These are phyloP conservation scores for Ceratobasidium sp. DNA, from an alignment of 1,284 basidiomycete species.

Conservation along the genomic window DNA sequence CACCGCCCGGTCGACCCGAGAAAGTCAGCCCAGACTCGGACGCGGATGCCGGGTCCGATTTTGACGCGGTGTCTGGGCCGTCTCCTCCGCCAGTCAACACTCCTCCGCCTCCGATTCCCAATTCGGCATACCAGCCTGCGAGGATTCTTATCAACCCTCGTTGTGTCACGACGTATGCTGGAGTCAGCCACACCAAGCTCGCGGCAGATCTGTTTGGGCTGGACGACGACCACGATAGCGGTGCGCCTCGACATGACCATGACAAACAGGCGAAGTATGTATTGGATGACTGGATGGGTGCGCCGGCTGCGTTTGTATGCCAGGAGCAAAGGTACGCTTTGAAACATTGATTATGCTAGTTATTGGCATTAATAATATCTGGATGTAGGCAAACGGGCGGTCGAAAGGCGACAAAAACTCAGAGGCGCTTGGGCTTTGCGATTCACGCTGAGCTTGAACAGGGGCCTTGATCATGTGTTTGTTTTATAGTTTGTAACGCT, in stretches of 20 bases:
- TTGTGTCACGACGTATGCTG: constrained; percentile 96
- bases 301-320: constrained; percentile 95
- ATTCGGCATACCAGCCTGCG: constrained; percentile 87
- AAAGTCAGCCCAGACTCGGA: constrained; percentile 67
- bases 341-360: constrained; percentile 10
- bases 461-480: neutral
- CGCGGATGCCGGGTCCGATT: constrained; percentile 87
- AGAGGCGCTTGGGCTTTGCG: constrained; percentile 87
- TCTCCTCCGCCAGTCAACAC: constrained; percentile 57
- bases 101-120: constrained; percentile 67
- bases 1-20: constrained; percentile 45
- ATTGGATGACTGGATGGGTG: constrained; percentile 92
- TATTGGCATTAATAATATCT: neutral
- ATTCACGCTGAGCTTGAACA: constrained; percentile 77
- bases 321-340: constrained; percentile 85
- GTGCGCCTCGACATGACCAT: constrained; percentile 53
- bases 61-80: constrained; percentile 84
- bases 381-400: constrained; percentile 83
- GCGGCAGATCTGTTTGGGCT: constrained; percentile 90
- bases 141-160: constrained; percentile 94
- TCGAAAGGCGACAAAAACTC: constrained; percentile 91
- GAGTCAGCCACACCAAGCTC: constrained; percentile 92
- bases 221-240: constrained; percentile 72
- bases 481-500: constrained; percentile 23
- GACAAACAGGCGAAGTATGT: constrained; percentile 76